Percentiles rank a stretch among this genome's conserved stretches.
phyloP scores from a whole-genome alignment of 2,329 filamentous ascomycete species.

The Eurotiales sp. region DNA sequence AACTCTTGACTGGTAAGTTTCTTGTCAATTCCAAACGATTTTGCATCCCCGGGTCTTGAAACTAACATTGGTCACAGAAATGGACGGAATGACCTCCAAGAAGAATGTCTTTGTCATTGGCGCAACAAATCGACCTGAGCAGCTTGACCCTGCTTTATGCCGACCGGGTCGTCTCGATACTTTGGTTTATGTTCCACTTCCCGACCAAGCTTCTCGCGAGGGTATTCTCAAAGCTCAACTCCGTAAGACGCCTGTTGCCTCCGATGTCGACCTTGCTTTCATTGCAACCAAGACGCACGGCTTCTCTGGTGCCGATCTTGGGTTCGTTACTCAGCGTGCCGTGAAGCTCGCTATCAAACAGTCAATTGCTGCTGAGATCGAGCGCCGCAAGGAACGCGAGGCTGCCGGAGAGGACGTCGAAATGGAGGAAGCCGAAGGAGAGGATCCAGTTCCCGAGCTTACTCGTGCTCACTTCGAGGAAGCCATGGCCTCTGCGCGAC shows the following conservation, averaged over 20 bases:
- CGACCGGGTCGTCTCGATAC: conserved; percentile 98
- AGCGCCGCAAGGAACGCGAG: conserved; percentile 84
- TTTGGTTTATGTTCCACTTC: conserved; percentile 95
- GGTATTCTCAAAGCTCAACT: conserved; percentile 93
- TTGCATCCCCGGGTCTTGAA: too few species aligned
- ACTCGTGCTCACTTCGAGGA: conserved; percentile 98
- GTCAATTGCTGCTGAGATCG: conserved; percentile 82
- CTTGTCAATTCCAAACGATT: too few species aligned
- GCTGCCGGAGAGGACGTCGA: conserved; percentile 70
- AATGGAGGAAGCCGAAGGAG: conserved; percentile 68
- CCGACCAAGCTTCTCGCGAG: conserved; percentile 83
- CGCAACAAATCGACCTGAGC: conserved; percentile 96
- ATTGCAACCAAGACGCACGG: conserved; percentile 97
- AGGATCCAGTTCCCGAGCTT: conserved; percentile 93
- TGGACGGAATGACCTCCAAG: conserved; percentile 99
- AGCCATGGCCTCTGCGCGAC: conserved; percentile 91
- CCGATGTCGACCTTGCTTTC: conserved; percentile 82
- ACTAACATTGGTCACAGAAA: conserved; percentile 60
- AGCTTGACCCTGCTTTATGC: conserved; percentile 96
- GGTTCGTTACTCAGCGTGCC: conserved; percentile 96
- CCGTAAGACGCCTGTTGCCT: conserved; percentile 90
- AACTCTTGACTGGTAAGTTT: conserved; percentile 84
- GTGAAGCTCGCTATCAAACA: conserved; percentile 99
- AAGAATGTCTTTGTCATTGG: conserved; percentile 99
- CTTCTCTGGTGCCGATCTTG: conserved; percentile 98